Evolutionary conservation across 345 rosid species (phyloP), one percentile per base, ranked within the genome.

Genomic region (Aethionema arabicum): DNA sequence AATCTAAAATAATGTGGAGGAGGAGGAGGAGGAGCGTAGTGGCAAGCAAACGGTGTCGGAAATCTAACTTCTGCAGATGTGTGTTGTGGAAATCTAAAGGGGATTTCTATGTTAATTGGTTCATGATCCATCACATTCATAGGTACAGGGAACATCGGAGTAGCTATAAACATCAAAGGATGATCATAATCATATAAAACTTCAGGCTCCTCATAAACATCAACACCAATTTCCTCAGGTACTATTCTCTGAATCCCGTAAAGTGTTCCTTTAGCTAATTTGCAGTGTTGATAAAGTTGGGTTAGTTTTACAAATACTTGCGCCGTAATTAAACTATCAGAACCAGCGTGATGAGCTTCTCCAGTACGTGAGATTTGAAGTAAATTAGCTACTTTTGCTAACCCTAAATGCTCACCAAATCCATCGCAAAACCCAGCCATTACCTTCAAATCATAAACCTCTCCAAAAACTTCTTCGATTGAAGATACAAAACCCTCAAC

Each of bases 301-400:
- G 8, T 72, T 5, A 72, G 66, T 7, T 38, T 65, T 45, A 47
- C 59, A 45, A 59, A 72, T 14, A 72, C 57, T 16, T 36, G 57
- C 0, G 75, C 71, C 15, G 75, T 72, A 46, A 72, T n/a, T 8
- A 72, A 46, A 4, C 75, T 72, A 54, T 71, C 75, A 0, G 71
- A 72, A 39, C 75, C 71, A 6, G 75, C 75, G 15, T 72, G 70
- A 0, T 72, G 75, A 1, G 75, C 66, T 39, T 54, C 30, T 53
- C 71, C 71, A 0, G 65, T 50, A 5, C 71, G 70, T 4, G 51
- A 14, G 10, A 72, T 52, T 0, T 65, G 7, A 1, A 72, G 75
- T 1, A 65, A 5, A 13, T 65, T 52, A 40, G 71, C 75, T 11
- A 72, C 51, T 46, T 65, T 65, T 7, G 32, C 38, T 13, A 72